Evolutionary conservation across 164 flowering plant genomes (phyloP).

Genomic region (Magnolia kwangsiensis): DNA sequence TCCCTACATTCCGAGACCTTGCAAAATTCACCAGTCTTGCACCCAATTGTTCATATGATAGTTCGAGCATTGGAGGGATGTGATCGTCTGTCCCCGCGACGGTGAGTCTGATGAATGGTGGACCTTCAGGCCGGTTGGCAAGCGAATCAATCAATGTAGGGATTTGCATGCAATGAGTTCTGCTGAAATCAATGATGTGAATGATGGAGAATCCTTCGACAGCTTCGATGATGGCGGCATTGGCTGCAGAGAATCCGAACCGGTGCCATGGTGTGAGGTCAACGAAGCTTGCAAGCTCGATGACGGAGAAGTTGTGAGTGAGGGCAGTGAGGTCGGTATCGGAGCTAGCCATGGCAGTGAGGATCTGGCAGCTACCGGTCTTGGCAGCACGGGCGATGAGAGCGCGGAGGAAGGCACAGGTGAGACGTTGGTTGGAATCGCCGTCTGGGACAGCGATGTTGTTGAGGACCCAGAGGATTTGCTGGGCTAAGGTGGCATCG

Average conservation of each 20-base stretch:
- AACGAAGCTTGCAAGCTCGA: constrained; percentile 75
- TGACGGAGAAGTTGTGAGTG: constrained; percentile 59
- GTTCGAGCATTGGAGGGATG: constrained; percentile 63
- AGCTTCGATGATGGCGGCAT: constrained; percentile 68
- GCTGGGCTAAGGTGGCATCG: constrained; percentile 86
- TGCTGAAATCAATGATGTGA: constrained; percentile 78
- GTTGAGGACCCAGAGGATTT: constrained; percentile 93
- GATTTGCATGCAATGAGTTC: constrained; percentile 93
- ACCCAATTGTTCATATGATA: constrained; percentile 77
- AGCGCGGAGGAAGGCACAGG: constrained; percentile 82
- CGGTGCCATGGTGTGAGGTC: constrained; percentile 95
- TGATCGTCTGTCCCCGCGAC: constrained; percentile 43
- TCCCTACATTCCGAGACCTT: constrained; percentile 46
- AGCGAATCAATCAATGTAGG: constrained; percentile 86
- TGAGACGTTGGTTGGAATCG: constrained; percentile 81
- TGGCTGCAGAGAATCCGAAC: constrained; percentile 95
- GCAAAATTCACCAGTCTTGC: constrained; percentile 65
- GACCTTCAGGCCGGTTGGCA: constrained; percentile 48
- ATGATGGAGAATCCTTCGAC: constrained; percentile 54
- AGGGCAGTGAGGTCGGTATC: constrained; percentile 18
- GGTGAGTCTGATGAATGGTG: constrained; percentile 65
- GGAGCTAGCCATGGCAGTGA: constrained; percentile 43
- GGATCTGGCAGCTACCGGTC: constrained; percentile 55
- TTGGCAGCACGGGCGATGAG: constrained; percentile 70
- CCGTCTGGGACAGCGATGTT: constrained; percentile 89